A percentile compares a stretch with the other conserved stretches of the same genome.
Conservation (phyloP, 2,329 filamentous ascomycete genomes). For the Endothia cerciana region DNA sequence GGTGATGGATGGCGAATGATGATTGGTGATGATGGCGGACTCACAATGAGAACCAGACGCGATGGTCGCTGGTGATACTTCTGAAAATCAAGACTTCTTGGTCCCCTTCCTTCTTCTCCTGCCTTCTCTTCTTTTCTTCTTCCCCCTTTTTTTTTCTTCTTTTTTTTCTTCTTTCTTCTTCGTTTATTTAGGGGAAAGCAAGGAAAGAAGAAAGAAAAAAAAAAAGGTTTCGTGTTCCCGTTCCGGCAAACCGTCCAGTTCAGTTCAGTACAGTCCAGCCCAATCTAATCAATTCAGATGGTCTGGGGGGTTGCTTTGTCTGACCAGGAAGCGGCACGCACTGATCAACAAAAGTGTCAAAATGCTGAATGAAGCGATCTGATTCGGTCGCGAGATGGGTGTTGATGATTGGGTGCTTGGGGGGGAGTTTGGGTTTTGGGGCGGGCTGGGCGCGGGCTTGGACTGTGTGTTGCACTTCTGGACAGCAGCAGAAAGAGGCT, state of each 20-base stretch:
- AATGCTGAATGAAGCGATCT: conserved; percentile 6
- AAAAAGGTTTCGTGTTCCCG: not conserved
- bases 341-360: conserved; percentile 1
- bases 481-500: not conserved
- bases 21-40: conserved; percentile 4
- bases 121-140: not conserved
- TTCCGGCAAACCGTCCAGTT: not conserved
- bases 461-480: not conserved
- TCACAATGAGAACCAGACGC: not conserved
- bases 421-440: not conserved
- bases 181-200: too few relatives aligned
- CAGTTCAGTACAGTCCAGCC: not conserved
- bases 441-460: not conserved
- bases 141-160: not conserved
- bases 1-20: not conserved
- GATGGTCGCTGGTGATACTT: not conserved
- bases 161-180: too few relatives aligned
- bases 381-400: conserved; percentile 7
- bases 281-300: not conserved
- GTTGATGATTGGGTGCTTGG: conserved; percentile 12
- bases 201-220: too few relatives aligned
- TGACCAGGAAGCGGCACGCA: not conserved
- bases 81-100: not conserved
- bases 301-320: not conserved
- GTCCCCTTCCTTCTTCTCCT: not conserved